Base-by-base conservation (phyloP, 2,329 filamentous ascomycete genomes). In the Rasamsonia emersonii region DNA sequence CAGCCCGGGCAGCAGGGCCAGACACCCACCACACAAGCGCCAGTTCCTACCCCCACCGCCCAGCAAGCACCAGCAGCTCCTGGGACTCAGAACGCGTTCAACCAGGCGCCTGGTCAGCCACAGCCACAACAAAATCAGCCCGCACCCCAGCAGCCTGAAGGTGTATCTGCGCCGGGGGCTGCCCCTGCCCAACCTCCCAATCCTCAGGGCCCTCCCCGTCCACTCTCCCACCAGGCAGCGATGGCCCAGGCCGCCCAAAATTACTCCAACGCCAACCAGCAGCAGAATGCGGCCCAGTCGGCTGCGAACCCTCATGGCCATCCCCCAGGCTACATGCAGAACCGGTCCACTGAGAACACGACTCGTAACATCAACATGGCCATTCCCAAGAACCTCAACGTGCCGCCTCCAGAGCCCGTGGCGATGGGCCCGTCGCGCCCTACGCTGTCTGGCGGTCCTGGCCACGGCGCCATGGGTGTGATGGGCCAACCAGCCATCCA, bases 401-500 rank as follows among this genome's bases (percentile, higher is more conserved):
- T 80, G 5, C 70, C 77, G 32, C 69, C 79, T 25, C 84, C 85
- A 4, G 72, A 78, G 39, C 79, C 86, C 2, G 86, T 94, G 14
- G 58, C 71, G 8, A 79, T 89, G 78, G 75, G 61, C 42, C 75
- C 64, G 53, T 74, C 62, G 8, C 79, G 91, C 5, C 91, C 91
- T n/a, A 93, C 89, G 0, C 73, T 91, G 50, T 79, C 77, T 11
- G 82, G 82, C 30, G 86, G 86, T 14, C 71, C 77, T 11, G 79
- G 76, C 32, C 83, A 82, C 41, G 78, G 78, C 5, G 73, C 82
- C 1, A 82, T 82, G 32, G 86, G 86, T 32, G 79, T 91, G 30
- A 83, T 95, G 72, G 79, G 80, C 31, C 86, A 94, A 50, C 88
- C 91, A 0, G 84, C 85, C 2, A 73, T 96, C 39, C 68, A 79